Conservation (phyloP, 768 basidiomycete species). For the Terana coerulea region DNA sequence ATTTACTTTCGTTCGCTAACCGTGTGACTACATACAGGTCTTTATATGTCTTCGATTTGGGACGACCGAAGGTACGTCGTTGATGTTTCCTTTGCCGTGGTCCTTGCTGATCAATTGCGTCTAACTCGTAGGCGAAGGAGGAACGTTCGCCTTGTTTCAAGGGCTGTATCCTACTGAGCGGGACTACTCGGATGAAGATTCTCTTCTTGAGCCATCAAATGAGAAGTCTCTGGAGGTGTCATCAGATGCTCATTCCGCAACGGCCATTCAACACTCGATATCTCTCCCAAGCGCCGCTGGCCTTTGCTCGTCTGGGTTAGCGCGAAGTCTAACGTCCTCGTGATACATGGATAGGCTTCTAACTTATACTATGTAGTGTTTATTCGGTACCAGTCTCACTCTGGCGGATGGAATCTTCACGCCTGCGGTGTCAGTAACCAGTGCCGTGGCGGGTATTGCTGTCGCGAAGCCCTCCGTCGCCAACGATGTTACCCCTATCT, state of each 20-base stretch:
- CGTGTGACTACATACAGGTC: constrained; percentile 30
- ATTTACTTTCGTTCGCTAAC: not conserved
- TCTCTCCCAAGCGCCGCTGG: constrained; percentile 36
- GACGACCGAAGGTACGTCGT: constrained; percentile 43
- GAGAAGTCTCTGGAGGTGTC: not conserved
- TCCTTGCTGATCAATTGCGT: constrained; percentile 7
- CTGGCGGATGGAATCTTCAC: constrained; percentile 69
- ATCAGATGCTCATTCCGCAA: not conserved
- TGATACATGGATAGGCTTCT: no score
- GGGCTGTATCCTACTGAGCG: constrained; percentile 52
- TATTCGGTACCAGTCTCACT: constrained; percentile 63
- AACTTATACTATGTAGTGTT: constrained; percentile 33
- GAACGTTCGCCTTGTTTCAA: constrained; percentile 61
- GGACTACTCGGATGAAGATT: constrained; percentile 43
- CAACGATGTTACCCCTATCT: constrained; percentile 50
- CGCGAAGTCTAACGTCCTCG: no score
- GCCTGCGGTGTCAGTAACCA: constrained; percentile 65
- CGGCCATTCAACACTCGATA: constrained; percentile 3
- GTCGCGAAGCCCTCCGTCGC: constrained; percentile 50
- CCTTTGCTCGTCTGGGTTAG: constrained; percentile 55
- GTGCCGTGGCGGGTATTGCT: constrained; percentile 65
- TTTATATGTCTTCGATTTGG: constrained; percentile 46
- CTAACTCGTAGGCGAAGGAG: constrained; percentile 52
- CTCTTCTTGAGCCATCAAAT: constrained; percentile 34
- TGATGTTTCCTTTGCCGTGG: not conserved